Conservation (phyloP, 148 eudicot genomes). For the Rhododendron henanense region DNA sequence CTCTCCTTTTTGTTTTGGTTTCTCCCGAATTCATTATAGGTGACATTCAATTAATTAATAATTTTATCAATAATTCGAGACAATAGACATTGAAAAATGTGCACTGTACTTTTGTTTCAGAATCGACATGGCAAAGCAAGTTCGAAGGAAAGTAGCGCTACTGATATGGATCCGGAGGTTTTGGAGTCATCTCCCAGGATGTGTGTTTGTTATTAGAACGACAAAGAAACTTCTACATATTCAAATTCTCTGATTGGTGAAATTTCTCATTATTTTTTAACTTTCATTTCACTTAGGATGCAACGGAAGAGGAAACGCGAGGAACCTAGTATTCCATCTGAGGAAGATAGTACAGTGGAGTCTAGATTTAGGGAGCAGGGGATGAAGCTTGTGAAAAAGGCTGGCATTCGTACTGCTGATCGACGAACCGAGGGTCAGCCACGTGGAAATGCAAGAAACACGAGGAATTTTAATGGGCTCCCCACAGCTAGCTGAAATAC, state of each 20-base stretch:
- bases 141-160: conserved; percentile 38
- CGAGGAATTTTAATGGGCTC: conserved; percentile 16
- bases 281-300: conserved; percentile 24
- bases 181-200: conserved; percentile 28
- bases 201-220: conserved; percentile 28
- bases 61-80: background rate
- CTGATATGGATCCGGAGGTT: conserved; percentile 23
- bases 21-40: background rate
- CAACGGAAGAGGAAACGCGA: conserved; percentile 37
- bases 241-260: background rate
- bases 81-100: background rate
- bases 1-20: background rate
- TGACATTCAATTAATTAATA: background rate
- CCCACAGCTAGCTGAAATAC: conserved; percentile 12
- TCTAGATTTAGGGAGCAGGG: conserved; percentile 35
- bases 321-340: conserved; percentile 22
- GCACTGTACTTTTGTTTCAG: conserved; percentile 29
- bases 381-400: background rate
- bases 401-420: conserved; percentile 15
- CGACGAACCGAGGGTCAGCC: conserved; percentile 6
- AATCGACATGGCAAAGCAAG: conserved; percentile 64
- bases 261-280: background rate
- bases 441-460: conserved; percentile 13
- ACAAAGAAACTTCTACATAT: too few species aligned
- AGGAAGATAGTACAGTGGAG: conserved; percentile 24